Percentiles rank a stretch among this genome's conserved stretches.
These are phyloP conservation scores for Lonicera japonica DNA, from an alignment of 129 eudicot species.

Conservation along the genomic window DNA sequence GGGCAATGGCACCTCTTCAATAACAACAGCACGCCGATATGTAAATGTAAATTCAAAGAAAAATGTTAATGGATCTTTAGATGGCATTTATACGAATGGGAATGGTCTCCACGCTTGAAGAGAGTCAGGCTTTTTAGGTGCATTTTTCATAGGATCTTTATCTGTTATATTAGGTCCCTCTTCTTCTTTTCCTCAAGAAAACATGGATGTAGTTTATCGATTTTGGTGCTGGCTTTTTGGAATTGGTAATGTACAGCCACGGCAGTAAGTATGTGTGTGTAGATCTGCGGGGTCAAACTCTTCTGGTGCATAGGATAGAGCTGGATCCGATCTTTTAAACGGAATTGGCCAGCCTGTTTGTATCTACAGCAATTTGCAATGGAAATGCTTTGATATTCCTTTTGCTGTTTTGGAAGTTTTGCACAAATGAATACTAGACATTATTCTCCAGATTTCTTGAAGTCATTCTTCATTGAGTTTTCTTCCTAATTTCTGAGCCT, in stretches of 20 bases:
- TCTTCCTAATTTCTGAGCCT: too few relatives aligned
- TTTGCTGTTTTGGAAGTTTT: too few relatives aligned
- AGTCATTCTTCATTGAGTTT: not conserved
- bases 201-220: conserved; percentile 18
- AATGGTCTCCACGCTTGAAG: conserved; percentile 68
- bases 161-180: not conserved
- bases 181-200: not conserved
- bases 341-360: conserved; percentile 38
- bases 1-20: conserved; percentile 29
- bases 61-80: conserved; percentile 41
- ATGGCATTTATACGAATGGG: conserved; percentile 56
- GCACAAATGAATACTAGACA: not conserved
- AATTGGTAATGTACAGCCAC: conserved; percentile 41
- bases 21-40: conserved; percentile 31
- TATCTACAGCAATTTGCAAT: conserved; percentile 12
- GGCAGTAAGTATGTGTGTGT: conserved; percentile 25
- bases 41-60: conserved; percentile 43
- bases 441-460: not conserved
- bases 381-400: not conserved
- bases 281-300: conserved; percentile 9
- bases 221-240: conserved; percentile 27
- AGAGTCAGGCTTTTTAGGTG: not conserved
- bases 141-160: not conserved
- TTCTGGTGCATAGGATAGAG: conserved; percentile 34
- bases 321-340: conserved; percentile 39